A percentile compares a stretch with the other conserved stretches of the same genome.
phyloP scores from a whole-genome alignment of 768 basidiomycete species.

The Xanthoconium stramineum region DNA sequence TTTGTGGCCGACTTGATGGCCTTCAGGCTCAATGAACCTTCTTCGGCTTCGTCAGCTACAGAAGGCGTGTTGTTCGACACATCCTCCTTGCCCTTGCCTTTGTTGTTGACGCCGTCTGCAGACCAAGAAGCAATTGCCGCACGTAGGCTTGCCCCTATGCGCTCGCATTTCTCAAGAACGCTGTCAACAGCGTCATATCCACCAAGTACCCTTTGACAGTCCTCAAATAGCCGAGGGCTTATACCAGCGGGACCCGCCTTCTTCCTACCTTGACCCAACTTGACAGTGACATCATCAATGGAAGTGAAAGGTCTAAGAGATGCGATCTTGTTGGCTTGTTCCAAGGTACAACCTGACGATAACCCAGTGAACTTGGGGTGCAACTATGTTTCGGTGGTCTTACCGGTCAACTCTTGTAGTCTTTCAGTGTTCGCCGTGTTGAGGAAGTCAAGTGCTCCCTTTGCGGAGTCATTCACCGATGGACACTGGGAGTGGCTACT shows the following conservation, averaged over 20 bases:
- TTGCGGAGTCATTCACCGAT: constrained; percentile 40
- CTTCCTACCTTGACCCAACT: constrained; percentile 84
- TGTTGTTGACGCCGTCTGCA: constrained; percentile 30
- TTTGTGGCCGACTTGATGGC: constrained; percentile 43
- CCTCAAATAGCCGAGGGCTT: constrained; percentile 87
- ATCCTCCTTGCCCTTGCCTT: constrained; percentile 41
- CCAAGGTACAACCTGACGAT: constrained; percentile 64
- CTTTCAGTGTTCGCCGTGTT: constrained; percentile 60
- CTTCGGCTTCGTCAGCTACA: constrained; percentile 41
- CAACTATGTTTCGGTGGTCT: constrained; percentile 15
- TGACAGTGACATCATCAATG: constrained; percentile 68
- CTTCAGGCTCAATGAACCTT: constrained; percentile 60
- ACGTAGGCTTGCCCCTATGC: constrained; percentile 72
- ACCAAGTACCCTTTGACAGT: constrained; percentile 78
- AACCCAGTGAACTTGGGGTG: constrained; percentile 1
- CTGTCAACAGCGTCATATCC: constrained; percentile 87
- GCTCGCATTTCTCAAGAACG: constrained; percentile 85
- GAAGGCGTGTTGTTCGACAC: constrained; percentile 17
- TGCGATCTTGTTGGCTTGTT: constrained; percentile 79
- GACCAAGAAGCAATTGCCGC: constrained; percentile 80
- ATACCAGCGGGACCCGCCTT: constrained; percentile 80
- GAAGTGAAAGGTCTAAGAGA: constrained; percentile 77
- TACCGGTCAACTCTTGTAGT: constrained; percentile 75
- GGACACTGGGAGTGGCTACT: constrained; percentile 30
- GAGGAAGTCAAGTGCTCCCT: constrained; percentile 63